phyloP scores from a whole-genome alignment of 306 rosid species.

The Trifolium dubium region DNA sequence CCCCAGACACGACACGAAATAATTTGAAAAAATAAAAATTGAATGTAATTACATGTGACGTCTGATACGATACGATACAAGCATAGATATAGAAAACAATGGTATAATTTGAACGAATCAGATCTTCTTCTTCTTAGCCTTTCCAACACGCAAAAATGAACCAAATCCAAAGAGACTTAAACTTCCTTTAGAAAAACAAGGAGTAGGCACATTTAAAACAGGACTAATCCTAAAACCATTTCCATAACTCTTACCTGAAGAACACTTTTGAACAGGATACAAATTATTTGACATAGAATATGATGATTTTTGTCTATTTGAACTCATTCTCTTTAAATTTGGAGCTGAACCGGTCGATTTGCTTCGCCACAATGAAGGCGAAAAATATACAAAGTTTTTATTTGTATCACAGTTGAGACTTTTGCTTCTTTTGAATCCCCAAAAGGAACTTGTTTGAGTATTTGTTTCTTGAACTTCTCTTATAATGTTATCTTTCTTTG shows the following conservation, averaged over 20 bases:
- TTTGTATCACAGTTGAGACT: slow-evolving; percentile 70
- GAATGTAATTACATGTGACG: not conserved
- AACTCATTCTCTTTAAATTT: slow-evolving; percentile 48
- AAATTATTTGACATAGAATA: slow-evolving; percentile 34
- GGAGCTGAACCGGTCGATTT: slow-evolving; percentile 69
- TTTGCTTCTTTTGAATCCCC: slow-evolving; percentile 77
- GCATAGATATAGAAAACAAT: not conserved
- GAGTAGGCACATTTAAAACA: slow-evolving; percentile 75
- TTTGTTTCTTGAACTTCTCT: slow-evolving; percentile 45
- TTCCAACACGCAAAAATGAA: slow-evolving; percentile 62
- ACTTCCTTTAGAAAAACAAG: slow-evolving; percentile 63
- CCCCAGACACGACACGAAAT: too few relatives aligned
- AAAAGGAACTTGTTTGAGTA: slow-evolving; percentile 61
- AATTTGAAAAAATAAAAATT: not conserved
- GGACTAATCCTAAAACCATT: slow-evolving; percentile 64
- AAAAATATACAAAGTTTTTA: slow-evolving; percentile 43
- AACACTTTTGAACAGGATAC: slow-evolving; percentile 54
- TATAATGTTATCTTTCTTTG: slow-evolving; percentile 47
- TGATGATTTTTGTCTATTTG: slow-evolving; percentile 49
- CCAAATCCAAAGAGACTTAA: slow-evolving; percentile 67
- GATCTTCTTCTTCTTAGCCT: slow-evolving; percentile 59
- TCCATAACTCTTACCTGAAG: slow-evolving; percentile 56
- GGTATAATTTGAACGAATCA: slow-evolving; percentile 40
- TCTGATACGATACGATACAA: not conserved
- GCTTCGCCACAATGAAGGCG: slow-evolving; percentile 69